Conservation (phyloP, 1,284 basidiomycete species). For the Pulchroboletus neoregius region DNA sequence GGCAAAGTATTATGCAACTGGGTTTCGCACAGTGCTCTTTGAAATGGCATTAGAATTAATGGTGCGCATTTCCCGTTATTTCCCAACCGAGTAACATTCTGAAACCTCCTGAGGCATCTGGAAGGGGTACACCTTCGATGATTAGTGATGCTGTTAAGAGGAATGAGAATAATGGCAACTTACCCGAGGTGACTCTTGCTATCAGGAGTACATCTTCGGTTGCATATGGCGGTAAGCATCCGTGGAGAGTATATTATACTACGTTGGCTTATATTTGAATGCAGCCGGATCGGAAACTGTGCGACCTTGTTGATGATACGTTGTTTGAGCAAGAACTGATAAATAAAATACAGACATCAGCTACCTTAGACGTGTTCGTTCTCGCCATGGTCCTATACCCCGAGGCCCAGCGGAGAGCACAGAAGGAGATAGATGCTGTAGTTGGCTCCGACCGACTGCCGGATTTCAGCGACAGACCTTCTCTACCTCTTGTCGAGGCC, state of each 20-base stretch:
- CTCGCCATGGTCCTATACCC: slow-evolving; percentile 51
- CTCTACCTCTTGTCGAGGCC: slow-evolving; percentile 47
- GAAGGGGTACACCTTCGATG: slow-evolving; percentile 19
- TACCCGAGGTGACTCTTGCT: slow-evolving; percentile 19
- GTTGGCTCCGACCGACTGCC: slow-evolving; percentile 40
- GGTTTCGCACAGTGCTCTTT: slow-evolving; percentile 24
- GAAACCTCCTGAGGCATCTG: slow-evolving; percentile 15
- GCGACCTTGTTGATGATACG: slow-evolving; percentile 1
- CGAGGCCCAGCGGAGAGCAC: slow-evolving; percentile 40
- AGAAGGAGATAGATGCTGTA: slow-evolving; percentile 42
- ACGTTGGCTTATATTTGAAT: slow-evolving; percentile 4
- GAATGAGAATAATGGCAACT: slow-evolving; percentile 19
- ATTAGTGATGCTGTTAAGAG: slow-evolving; percentile 21
- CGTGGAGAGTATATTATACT: not conserved
- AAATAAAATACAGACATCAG: slow-evolving; percentile 38
- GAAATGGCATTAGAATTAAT: slow-evolving; percentile 25
- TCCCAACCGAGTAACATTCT: not conserved
- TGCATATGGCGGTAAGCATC: slow-evolving; percentile 26
- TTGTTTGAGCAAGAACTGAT: not conserved
- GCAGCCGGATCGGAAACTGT: slow-evolving; percentile 29
- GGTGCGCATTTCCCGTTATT: slow-evolving; percentile 9
- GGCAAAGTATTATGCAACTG: slow-evolving; percentile 18
- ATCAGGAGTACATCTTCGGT: slow-evolving; percentile 22
- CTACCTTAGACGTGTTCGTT: slow-evolving; percentile 43
- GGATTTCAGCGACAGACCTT: slow-evolving; percentile 36